phyloP scores from a whole-genome alignment of 306 rosid genomes.

The Pachyrhizus erosus region DNA sequence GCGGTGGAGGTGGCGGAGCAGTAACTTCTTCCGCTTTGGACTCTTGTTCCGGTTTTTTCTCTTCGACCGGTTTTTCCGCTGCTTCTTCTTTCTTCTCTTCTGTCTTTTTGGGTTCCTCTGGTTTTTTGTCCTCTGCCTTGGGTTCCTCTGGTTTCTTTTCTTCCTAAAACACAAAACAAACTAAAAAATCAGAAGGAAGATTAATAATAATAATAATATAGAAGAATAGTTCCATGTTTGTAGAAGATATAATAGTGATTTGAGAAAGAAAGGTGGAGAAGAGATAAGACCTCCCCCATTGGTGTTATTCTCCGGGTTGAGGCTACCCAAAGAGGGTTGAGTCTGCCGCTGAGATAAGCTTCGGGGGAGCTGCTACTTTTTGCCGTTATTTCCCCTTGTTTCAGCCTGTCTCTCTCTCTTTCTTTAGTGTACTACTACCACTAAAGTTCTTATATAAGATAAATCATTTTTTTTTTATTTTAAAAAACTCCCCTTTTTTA shows the following conservation, averaged over 20 bases:
- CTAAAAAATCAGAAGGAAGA: constrained; percentile 13
- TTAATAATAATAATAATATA: not conserved
- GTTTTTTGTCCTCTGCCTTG: constrained; percentile 46
- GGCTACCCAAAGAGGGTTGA: not conserved
- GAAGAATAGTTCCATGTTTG: no score
- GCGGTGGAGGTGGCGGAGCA: constrained; percentile 35
- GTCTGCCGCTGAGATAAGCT: constrained; percentile 26
- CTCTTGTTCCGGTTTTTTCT: constrained; percentile 31
- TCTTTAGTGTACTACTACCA: constrained; percentile 7
- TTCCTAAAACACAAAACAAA: constrained; percentile 45
- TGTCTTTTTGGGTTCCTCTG: constrained; percentile 42
- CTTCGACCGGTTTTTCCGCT: constrained; percentile 27
- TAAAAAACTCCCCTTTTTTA: no score
- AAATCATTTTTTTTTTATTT: no score
- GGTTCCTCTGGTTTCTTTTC: constrained; percentile 57
- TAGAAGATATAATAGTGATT: not conserved
- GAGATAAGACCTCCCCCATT: constrained; percentile 63
- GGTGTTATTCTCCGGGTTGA: constrained; percentile 8
- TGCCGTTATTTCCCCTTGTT: not conserved
- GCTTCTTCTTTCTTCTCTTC: constrained; percentile 28
- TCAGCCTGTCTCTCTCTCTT: not conserved
- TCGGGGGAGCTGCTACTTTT: not conserved
- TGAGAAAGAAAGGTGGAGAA: constrained; percentile 5
- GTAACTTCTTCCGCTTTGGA: constrained; percentile 35
- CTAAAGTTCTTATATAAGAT: not conserved